Base-by-base conservation (phyloP, 306 rosid genomes). In the Amphicarpaea edgeworthii region DNA sequence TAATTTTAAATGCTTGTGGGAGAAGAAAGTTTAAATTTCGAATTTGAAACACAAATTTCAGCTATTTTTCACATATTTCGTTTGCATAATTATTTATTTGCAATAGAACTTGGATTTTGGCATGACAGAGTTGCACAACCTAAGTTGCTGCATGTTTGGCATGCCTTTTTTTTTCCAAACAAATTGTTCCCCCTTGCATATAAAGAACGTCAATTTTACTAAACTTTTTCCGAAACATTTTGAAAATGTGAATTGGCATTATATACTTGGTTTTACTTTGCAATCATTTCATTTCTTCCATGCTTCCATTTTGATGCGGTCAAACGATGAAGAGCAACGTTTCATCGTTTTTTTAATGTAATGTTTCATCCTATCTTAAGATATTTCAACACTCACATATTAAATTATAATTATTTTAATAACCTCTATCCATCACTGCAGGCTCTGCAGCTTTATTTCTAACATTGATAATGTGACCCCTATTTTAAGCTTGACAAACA, bases 1-100 rank as follows among this genome's bases (percentile, higher is more conserved):
- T 28, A 30, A 30, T 30, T 49, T n/a, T 26, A 43, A 17, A 9
- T 23, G 26, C 20, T 10, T 1, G 30, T 24, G 15, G 41, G 7
- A 41, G 7, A 40, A 23, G 14, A 46, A 75, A 5, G 47, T 47
- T 62, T 46, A 19, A 51, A 51, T 8, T 19, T 51, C 12, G 20
- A 58, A 62, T 37, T 73, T 16, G 64, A 19, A 75, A 45, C 61
- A 12, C 16, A 46, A 74, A 17, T 24, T 30, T 28, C 20, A 60
- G 41, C 7, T 45, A 49, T 21, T 65, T 47, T 64, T 50, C 32
- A 7, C 41, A 17, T 5, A 50, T 47, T 34, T 6, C 40, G 40
- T 45, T 45, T 45, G 50, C 50, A 45, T 1, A 5, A 43, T 43
- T 43, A 43, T 12, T 43, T 43, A 43, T 12, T 12, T 43, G 15